A percentile compares a stretch with the other conserved stretches of the same genome.
These are phyloP conservation scores for Cryptococcus sp. DNA, from an alignment of 1,284 basidiomycete genomes.

Conservation along the genomic window DNA sequence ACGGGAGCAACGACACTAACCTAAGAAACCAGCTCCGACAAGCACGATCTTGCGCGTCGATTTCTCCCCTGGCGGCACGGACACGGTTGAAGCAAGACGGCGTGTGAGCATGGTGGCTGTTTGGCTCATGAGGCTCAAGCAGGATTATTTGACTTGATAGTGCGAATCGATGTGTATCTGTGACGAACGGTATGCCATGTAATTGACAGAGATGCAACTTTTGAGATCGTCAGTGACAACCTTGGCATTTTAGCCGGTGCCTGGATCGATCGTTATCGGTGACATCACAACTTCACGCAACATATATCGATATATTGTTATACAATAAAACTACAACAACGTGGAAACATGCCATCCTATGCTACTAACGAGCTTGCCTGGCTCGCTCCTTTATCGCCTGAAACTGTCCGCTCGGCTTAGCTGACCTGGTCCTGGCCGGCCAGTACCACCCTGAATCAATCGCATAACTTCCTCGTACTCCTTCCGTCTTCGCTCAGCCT, in stretches of 20 bases:
- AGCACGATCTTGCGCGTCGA: conserved; percentile 59
- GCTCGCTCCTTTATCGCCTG: not conserved
- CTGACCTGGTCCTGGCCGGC: no score
- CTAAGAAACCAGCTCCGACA: conserved; percentile 67
- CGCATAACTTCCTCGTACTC: conserved; percentile 61
- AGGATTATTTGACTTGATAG: not conserved
- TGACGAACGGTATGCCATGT: not conserved
- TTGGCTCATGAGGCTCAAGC: not conserved
- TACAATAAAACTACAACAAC: not conserved
- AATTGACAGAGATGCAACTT: not conserved
- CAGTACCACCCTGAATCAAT: conserved; percentile 9
- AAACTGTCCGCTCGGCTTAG: not conserved
- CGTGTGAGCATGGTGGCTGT: conserved; percentile 17
- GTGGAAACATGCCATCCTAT: no score
- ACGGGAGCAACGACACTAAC: conserved; percentile 46
- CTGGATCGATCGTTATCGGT: conserved; percentile 1
- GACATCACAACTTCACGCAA: not conserved
- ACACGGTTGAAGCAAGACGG: conserved; percentile 21
- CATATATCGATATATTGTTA: no score
- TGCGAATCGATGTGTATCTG: not conserved
- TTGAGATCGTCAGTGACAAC: not conserved
- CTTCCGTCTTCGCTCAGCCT: conserved; percentile 68
- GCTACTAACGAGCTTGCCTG: no score
- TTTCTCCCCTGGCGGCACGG: conserved; percentile 6
- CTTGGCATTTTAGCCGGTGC: not conserved